Evolutionary conservation across 2,329 filamentous ascomycete genomes (phyloP).

Genomic region (Pseudogymnoascus sp.): DNA sequence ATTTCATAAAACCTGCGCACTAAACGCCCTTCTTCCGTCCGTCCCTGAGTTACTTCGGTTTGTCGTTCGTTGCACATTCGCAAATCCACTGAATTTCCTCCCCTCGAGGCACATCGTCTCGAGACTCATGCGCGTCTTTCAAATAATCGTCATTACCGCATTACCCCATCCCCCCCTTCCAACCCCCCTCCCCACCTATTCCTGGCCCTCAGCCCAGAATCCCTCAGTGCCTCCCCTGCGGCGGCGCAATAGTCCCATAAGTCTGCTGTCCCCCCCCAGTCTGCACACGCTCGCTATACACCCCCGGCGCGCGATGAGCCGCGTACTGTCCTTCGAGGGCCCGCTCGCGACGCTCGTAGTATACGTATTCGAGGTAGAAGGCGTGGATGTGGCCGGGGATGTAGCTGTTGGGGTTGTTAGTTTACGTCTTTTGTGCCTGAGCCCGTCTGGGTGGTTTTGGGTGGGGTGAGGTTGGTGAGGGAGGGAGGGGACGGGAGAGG

Average conservation of each 20-base stretch:
- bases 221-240: background rate
- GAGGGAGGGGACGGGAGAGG: too few relatives aligned
- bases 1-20: background rate
- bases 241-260: slow-evolving; percentile 38
- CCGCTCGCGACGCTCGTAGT: slow-evolving; percentile 64
- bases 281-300: slow-evolving; percentile 67
- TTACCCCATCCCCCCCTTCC: background rate
- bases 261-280: slow-evolving; percentile 59
- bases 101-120: background rate
- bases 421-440: too few relatives aligned
- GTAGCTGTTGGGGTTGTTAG: slow-evolving; percentile 17
- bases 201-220: too few relatives aligned
- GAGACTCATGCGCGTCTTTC: background rate
- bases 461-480: background rate
- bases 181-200: too few relatives aligned
- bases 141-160: background rate
- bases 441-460: too few relatives aligned
- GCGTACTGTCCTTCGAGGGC: slow-evolving; percentile 47
- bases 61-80: background rate
- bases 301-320: slow-evolving; percentile 50
- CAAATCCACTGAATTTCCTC: background rate
- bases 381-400: slow-evolving; percentile 29
- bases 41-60: background rate
- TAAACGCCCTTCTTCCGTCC: background rate
- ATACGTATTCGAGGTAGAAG: slow-evolving; percentile 57